Evolutionary conservation across 306 rosid species (phyloP), one percentile per base, ranked within the genome.

Genomic region (Pterocarpus macrocarpus): DNA sequence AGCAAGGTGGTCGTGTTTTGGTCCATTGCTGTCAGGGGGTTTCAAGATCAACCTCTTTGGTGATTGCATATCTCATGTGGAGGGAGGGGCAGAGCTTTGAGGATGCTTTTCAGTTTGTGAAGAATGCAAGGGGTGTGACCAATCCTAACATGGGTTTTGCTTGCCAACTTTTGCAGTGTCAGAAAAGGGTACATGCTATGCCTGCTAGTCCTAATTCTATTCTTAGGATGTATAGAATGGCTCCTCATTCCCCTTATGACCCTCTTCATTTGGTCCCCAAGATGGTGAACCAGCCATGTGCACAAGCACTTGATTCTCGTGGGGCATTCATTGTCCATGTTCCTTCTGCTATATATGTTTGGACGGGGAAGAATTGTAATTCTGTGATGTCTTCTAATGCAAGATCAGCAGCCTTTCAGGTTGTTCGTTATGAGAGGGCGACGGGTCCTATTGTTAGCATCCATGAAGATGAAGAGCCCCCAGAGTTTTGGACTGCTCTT

Each of bases 41-140:
- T 65, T 95, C 99, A 22, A 76, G 99, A 71, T 95, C 99, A 1
- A 85, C 93, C 4, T 89, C 99, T 16, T 71, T 95, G 80, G 99
- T 95, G 1, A 95, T 95, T 57, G 99, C 99, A 0, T 95, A 95
- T 71, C 92, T 95, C 74, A 95, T 95, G 98, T 95, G 99, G 99
- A 93, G 95, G 87, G 83, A 95, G 28, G 90, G 92, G 17, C 97
- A 87, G 80, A 93, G 92, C 87, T 95, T 91, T 45, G 97, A 95
- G 38, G 97, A 91, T 47, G 99, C 99, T 2, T 93, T 95, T 78
- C 97, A 95, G 80, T 88, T 80, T 69, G 99, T 95, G 62, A 95
- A 93, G 85, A 93, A 94, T 10, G 98, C 98, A 2, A 84, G 99
- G 82, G 99, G 97, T 17, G 94, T 95, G 66, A 94, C 96, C 0